phyloP scores from a whole-genome alignment of 2,329 filamentous ascomycete species.

The Phyllosticta paracitricarpa region DNA sequence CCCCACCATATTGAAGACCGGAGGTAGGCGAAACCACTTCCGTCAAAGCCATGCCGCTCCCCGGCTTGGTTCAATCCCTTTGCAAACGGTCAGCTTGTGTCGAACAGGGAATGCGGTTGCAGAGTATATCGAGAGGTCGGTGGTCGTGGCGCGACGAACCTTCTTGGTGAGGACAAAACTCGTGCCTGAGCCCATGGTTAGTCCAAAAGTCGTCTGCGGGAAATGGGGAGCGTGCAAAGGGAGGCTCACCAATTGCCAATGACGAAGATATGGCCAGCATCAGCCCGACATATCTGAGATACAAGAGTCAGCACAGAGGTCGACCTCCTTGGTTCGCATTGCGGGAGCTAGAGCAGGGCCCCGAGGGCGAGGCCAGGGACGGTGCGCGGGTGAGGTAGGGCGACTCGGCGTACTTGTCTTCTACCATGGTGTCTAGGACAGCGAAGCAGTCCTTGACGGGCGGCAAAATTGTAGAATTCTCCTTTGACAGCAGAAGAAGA shows the following conservation, averaged over 20 bases:
- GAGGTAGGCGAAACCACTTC: slow-evolving; percentile 89
- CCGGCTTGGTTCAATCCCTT: slow-evolving; percentile 85
- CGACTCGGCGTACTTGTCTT: slow-evolving; percentile 29
- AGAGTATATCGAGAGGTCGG: neutral
- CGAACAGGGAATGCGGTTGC: neutral
- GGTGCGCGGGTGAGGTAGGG: neutral
- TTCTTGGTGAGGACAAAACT: slow-evolving; percentile 99
- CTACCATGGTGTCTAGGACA: slow-evolving; percentile 20
- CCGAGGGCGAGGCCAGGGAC: neutral
- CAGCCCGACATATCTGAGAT: slow-evolving; percentile 30
- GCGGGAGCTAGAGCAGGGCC: neutral
- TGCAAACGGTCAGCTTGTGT: slow-evolving; percentile 13
- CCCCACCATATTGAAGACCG: slow-evolving; percentile 97
- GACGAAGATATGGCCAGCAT: slow-evolving; percentile 31
- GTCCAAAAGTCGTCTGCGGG: neutral
- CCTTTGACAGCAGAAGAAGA: neutral
- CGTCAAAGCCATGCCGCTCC: slow-evolving; percentile 88
- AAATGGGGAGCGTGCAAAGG: neutral
- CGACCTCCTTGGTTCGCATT: neutral
- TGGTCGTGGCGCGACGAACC: slow-evolving; percentile 41
- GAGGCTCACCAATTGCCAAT: slow-evolving; percentile 26
- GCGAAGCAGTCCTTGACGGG: neutral
- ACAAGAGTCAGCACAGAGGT: neutral
- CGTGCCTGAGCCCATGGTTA: slow-evolving; percentile 49
- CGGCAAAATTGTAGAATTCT: neutral